Conservation (phyloP, 176 grass and related monocot species). For the Triticum urartu region DNA sequence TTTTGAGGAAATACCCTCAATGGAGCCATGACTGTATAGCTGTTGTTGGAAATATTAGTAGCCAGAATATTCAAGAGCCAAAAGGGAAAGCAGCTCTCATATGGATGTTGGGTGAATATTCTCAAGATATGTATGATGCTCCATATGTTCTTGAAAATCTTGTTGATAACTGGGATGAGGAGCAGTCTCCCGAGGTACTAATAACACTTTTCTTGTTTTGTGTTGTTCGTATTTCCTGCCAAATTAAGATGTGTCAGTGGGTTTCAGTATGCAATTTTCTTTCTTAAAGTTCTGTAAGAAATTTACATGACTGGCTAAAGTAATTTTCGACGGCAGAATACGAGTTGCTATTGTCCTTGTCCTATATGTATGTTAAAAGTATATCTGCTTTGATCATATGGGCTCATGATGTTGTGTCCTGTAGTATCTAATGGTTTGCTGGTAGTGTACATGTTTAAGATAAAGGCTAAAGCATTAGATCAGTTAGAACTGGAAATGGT, state of each 20-base stretch:
- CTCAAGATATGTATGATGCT: slow-evolving; percentile 94
- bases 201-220: slow-evolving; percentile 6
- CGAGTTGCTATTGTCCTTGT: not conserved
- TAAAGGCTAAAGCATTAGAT: slow-evolving; percentile 18
- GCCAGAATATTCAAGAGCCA: slow-evolving; percentile 96
- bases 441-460: not conserved
- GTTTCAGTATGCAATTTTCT: not conserved
- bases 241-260: not conserved
- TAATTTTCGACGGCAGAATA: not conserved
- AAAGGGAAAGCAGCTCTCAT: slow-evolving; percentile 97
- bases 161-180: slow-evolving; percentile 93
- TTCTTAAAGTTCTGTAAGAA: not conserved
- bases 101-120: slow-evolving; percentile 99
- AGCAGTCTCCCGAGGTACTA: slow-evolving; percentile 79
- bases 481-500: slow-evolving; percentile 13
- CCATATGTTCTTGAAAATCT: slow-evolving; percentile 91
- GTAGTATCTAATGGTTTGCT: not conserved
- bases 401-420: not conserved
- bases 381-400: not conserved
- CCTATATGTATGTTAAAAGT: not conserved
- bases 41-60: slow-evolving; percentile 99
- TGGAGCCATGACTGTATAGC: slow-evolving; percentile 99
- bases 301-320: slow-evolving; percentile 4
- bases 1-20: slow-evolving; percentile 96
- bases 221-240: not conserved